Evolutionary conservation across 2,329 filamentous ascomycete species (phyloP).

Genomic region (Mollisiaceae sp.): DNA sequence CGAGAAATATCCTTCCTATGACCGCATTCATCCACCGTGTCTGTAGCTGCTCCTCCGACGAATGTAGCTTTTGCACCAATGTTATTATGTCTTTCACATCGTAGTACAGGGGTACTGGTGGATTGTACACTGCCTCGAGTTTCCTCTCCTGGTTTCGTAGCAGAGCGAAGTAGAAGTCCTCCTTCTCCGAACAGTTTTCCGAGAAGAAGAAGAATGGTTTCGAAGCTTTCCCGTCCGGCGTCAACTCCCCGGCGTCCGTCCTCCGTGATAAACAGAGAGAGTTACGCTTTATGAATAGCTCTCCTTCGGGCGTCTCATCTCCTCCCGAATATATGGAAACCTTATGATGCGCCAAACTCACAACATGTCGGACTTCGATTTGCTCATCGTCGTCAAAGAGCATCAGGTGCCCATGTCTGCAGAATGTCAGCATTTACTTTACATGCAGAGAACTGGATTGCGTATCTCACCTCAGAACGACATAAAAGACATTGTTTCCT

Average conservation of each 20-base stretch:
- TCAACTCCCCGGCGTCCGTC: slow-evolving; percentile 56
- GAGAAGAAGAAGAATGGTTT: slow-evolving; percentile 95
- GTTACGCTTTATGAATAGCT: slow-evolving; percentile 94
- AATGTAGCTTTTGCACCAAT: slow-evolving; percentile 88
- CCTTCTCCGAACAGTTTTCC: slow-evolving; percentile 93
- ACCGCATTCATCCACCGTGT: slow-evolving; percentile 94
- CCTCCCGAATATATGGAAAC: slow-evolving; percentile 85
- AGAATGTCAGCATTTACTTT: slow-evolving; percentile 24
- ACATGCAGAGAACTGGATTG: slow-evolving; percentile 2
- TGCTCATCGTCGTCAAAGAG: slow-evolving; percentile 96
- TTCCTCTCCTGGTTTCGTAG: slow-evolving; percentile 81
- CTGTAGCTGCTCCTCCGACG: slow-evolving; percentile 87
- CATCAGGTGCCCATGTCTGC: slow-evolving; percentile 92
- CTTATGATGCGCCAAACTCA: slow-evolving; percentile 87
- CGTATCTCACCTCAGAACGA: slow-evolving; percentile 74
- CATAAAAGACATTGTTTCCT: slow-evolving; percentile 89
- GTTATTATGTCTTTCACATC: slow-evolving; percentile 86
- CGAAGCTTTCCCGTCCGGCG: slow-evolving; percentile 62
- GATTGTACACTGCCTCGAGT: slow-evolving; percentile 57
- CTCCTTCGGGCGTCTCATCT: slow-evolving; percentile 81
- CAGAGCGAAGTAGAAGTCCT: slow-evolving; percentile 96
- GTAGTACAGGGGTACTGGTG: slow-evolving; percentile 76
- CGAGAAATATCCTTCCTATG: slow-evolving; percentile 85
- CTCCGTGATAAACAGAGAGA: slow-evolving; percentile 81
- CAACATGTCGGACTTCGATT: slow-evolving; percentile 93